Conservation (phyloP, 192 early-diverging fungal genomes). For the Entomortierella chlamydospora region DNA sequence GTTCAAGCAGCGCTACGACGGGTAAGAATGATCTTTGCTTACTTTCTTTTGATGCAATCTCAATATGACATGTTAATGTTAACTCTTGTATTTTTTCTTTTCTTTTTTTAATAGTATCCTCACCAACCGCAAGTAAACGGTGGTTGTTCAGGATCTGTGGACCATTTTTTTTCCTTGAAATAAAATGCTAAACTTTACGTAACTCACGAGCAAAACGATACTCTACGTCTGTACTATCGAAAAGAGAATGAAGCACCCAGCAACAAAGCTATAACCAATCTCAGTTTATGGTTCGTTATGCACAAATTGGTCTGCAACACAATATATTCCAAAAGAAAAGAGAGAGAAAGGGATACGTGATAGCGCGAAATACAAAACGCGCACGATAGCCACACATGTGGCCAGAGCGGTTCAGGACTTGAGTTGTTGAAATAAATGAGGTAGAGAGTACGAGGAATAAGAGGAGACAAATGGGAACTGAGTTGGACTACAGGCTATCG, state of each 20-base stretch:
- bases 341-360: neutral
- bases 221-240: too few relatives aligned
- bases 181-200: too few relatives aligned
- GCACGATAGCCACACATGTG: conserved; percentile 4
- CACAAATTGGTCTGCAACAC: too few relatives aligned
- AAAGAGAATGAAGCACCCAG: too few relatives aligned
- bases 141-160: neutral
- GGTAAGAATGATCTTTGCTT: conserved; percentile 56
- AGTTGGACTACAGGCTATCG: too few relatives aligned
- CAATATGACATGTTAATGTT: too few relatives aligned
- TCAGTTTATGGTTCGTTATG: too few relatives aligned
- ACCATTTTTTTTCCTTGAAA: conserved; percentile 63
- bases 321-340: conserved; percentile 73
- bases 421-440: conserved; percentile 1
- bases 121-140: conserved; percentile 47
- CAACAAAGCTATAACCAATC: too few relatives aligned
- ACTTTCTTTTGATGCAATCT: neutral
- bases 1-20: conserved; percentile 93
- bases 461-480: neutral
- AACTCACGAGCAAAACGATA: too few relatives aligned
- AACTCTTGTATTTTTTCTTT: neutral
- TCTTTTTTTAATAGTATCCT: conserved; percentile 32
- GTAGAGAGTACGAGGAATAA: neutral
- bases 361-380: neutral
- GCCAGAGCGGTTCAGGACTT: neutral